These are phyloP conservation scores for Argentina anserina DNA, from an alignment of 306 rosid genomes.

Conservation along the genomic window DNA sequence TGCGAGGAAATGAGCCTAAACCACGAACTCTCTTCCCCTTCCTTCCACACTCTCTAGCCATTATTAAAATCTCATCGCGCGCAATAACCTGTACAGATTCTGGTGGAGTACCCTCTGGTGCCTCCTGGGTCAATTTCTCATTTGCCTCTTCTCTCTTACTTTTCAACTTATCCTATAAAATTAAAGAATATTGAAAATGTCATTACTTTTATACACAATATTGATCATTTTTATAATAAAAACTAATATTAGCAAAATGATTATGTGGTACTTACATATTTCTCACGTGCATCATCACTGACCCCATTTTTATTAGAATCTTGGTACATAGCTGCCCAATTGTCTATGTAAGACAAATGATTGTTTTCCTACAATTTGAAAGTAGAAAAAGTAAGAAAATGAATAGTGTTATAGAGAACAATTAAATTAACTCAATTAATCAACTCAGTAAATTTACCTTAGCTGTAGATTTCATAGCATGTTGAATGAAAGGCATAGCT, in stretches of 20 bases:
- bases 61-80: neutral
- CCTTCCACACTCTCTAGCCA: too few species aligned
- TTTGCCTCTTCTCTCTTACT: neutral
- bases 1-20: neutral
- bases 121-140: neutral
- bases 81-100: neutral
- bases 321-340: neutral
- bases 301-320: neutral
- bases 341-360: neutral
- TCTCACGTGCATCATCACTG: neutral
- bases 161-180: neutral
- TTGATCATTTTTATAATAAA: too few species aligned
- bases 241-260: neutral
- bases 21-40: neutral
- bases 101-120: neutral
- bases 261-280: neutral
- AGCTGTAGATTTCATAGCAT: neutral
- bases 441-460: neutral
- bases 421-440: neutral
- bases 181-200: neutral
- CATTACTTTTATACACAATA: too few species aligned
- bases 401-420: neutral
- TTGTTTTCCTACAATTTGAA: neutral
- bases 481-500: neutral
- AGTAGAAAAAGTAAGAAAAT: neutral